Percentiles rank a stretch among this genome's conserved stretches.
These are phyloP conservation scores for Beauveria medogensis DNA, from an alignment of 2,329 filamentous ascomycete genomes.

Conservation along the genomic window DNA sequence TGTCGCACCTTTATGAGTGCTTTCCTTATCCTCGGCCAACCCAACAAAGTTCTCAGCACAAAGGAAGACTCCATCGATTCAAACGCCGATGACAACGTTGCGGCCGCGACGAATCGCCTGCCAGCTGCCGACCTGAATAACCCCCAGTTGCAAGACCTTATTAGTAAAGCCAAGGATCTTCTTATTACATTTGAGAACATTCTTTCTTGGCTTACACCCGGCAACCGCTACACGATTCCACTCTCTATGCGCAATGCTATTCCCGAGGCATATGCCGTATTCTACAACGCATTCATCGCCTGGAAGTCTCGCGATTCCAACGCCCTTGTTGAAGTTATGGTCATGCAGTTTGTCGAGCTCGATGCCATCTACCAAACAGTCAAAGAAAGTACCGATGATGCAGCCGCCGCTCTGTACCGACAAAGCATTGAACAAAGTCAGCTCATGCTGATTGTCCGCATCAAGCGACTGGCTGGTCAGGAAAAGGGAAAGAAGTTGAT, in stretches of 20 bases:
- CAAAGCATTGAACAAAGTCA: constrained; percentile 77
- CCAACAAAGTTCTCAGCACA: constrained; percentile 67
- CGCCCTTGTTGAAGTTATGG: constrained; percentile 72
- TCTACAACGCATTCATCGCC: constrained; percentile 70
- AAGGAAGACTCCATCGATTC: constrained; percentile 30
- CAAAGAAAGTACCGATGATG: constrained; percentile 66
- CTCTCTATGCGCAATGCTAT: constrained; percentile 54
- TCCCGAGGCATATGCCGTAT: constrained; percentile 62
- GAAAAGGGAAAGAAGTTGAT: constrained; percentile 66
- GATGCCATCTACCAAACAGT: constrained; percentile 79
- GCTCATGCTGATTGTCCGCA: constrained; percentile 67
- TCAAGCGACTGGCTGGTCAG: constrained; percentile 67
- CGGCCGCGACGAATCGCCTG: constrained; percentile 38
- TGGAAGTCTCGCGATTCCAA: constrained; percentile 79
- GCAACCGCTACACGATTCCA: constrained; percentile 60
- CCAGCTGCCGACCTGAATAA: constrained; percentile 45
- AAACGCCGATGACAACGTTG: constrained; percentile 46
- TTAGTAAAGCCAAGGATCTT: constrained; percentile 69
- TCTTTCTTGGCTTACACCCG: constrained; percentile 54
- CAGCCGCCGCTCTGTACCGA: constrained; percentile 67
- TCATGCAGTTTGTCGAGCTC: constrained; percentile 77
- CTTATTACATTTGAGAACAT: constrained; percentile 72
- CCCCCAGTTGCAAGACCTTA: constrained; percentile 60
- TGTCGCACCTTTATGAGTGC: constrained; percentile 72
- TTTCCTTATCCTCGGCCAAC: constrained; percentile 72